phyloP scores from a whole-genome alignment of 1,284 basidiomycete genomes.

The Peniophora sp. region DNA sequence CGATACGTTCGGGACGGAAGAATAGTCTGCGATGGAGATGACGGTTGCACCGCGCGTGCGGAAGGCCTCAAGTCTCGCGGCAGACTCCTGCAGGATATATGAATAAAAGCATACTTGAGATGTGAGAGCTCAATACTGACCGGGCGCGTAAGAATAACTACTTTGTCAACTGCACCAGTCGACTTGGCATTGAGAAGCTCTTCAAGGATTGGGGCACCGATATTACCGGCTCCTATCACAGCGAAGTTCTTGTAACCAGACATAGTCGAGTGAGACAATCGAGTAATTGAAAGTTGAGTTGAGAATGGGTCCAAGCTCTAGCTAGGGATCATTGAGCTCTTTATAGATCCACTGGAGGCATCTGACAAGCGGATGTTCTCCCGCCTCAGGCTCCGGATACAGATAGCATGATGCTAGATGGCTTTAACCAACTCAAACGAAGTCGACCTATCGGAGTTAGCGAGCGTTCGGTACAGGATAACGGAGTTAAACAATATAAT shows the following conservation, averaged over 20 bases:
- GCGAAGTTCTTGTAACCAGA: slow-evolving; percentile 9
- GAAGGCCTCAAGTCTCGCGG: slow-evolving; percentile 24
- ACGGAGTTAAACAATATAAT: too few species aligned
- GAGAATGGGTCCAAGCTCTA: too few species aligned
- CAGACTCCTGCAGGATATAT: slow-evolving; percentile 21
- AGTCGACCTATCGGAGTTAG: too few species aligned
- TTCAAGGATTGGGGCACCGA: slow-evolving; percentile 6
- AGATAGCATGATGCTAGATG: too few species aligned
- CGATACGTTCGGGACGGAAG: neutral
- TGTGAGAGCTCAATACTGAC: slow-evolving; percentile 4
- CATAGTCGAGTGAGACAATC: neutral
- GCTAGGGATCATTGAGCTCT: too few species aligned
- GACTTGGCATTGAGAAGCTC: slow-evolving; percentile 10
- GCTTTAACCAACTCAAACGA: too few species aligned
- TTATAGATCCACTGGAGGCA: too few species aligned
- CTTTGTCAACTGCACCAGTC: slow-evolving; percentile 6
- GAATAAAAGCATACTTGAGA: slow-evolving; percentile 19
- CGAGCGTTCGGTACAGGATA: too few species aligned
- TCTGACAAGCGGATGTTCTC: too few species aligned
- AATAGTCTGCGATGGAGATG: slow-evolving; percentile 14
- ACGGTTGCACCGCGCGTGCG: slow-evolving; percentile 8
- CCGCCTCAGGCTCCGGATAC: too few species aligned
- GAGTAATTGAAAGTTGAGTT: too few species aligned
- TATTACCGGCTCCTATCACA: slow-evolving; percentile 6
- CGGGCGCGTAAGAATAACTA: slow-evolving; percentile 10